Evolutionary conservation across 2,329 filamentous ascomycete species (phyloP), one percentile per base, ranked within the genome.

Genomic region (Ophiostoma tasmaniense): DNA sequence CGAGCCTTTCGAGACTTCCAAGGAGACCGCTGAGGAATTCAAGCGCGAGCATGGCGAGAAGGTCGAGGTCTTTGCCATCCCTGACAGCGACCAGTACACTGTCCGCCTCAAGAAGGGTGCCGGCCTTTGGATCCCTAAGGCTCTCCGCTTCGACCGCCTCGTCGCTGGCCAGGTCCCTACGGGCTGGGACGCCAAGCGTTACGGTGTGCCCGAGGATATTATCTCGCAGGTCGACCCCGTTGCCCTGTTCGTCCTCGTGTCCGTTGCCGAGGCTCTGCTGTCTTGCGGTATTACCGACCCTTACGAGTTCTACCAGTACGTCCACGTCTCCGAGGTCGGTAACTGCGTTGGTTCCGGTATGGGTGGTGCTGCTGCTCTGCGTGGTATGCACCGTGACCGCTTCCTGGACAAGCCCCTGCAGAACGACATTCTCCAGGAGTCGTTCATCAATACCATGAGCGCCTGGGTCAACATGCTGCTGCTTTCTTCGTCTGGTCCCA

Each of bases 391-490:
- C 85, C 95, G 94, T 80, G 94, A 97, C 79, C 91, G 95, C 71
- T 98, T 90, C 87, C 85, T 98, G 72, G 95, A 99, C 82, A 95
- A 93, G 83, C 95, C 94, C 69, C 87, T 99, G 66, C 96, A 99
- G 81, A 99, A 98, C 81, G 95, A 99, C 77, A 97, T 99, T 77
- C 86, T 99, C 17, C 96, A 99, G 78, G 95, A 99, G 81, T 98
- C 95, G 14, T 99, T 99, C 85, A 98, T 99, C 86, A 99, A 99
- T 85, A 99, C 95, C 69, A 99, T 99, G 94, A 90, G 92, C 74
- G 95, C 95, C 20, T 99, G 95, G 95, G 93, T 99, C 70, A 99
- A 99, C 84, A 99, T 99, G 95, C 84, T 99, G 81, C 84, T 99
- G 73, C 84, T 99, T 73, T 99, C 95, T 4, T 98, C 95, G 5